Evolutionary conservation across 495 filamentous ascomycete genomes (phyloP).

Genomic region (Penicillium tannophilum): DNA sequence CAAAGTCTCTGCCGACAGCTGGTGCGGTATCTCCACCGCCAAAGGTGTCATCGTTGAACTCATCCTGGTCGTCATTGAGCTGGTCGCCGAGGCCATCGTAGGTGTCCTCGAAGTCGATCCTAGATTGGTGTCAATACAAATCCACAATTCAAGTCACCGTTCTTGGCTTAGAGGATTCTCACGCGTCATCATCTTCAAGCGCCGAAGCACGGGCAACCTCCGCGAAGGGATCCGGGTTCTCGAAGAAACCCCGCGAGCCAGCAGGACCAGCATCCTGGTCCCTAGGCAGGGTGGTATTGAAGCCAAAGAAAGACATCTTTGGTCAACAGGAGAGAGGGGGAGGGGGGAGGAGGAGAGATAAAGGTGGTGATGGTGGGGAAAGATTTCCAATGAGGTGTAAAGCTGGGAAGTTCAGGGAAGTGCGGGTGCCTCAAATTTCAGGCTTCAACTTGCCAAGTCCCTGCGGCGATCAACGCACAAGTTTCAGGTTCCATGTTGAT

Average conservation of each 20-base stretch:
- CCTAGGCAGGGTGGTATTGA: conserved; percentile 67
- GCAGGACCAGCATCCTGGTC: conserved; percentile 50
- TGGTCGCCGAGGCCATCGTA: conserved; percentile 94
- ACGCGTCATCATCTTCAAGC: conserved; percentile 72
- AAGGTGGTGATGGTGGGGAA: conserved; percentile 15
- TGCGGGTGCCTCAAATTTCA: conserved; percentile 15
- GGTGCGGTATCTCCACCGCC: conserved; percentile 54
- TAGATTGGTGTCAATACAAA: conserved; percentile 22
- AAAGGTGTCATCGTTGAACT: conserved; percentile 98
- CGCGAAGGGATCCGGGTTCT: conserved; percentile 87
- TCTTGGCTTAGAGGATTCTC: conserved; percentile 40
- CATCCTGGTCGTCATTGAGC: conserved; percentile 90
- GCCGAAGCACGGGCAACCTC: conserved; percentile 60
- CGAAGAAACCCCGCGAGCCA: conserved; percentile 76
- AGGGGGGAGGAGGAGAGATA: conserved; percentile 16
- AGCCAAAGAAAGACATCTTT: conserved; percentile 85
- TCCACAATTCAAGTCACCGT: not conserved
- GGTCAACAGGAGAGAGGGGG: conserved; percentile 17
- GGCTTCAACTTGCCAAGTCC: conserved; percentile 10
- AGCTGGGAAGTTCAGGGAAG: conserved; percentile 22
- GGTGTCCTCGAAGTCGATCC: conserved; percentile 94
- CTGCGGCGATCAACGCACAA: not conserved
- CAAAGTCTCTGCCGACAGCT: conserved; percentile 86
- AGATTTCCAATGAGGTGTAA: conserved; percentile 10
- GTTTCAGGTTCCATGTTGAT: conserved; percentile 3